Evolutionary conservation across 2,329 filamentous ascomycete species (phyloP), one percentile per base, ranked within the genome.

Genomic region (Emmonsia crescens): DNA sequence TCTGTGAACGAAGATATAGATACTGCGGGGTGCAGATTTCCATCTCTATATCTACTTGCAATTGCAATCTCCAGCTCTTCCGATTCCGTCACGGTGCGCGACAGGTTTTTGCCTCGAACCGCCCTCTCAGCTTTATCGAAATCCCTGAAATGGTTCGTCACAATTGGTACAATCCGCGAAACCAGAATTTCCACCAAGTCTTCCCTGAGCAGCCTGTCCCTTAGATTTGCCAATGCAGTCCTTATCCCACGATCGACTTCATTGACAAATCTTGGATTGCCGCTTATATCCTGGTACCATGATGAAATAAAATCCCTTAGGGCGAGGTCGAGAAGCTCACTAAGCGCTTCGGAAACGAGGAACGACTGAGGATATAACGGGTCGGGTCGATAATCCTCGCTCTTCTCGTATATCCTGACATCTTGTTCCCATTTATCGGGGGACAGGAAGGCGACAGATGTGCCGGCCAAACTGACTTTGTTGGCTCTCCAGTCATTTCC

Each of bases 41-140:
- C 93, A 72, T 95, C 88, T 60, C 83, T 87, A 75, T 94, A 99
- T 75, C 96, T 96, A 48, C 85, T 87, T n/a, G 94, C 94, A 74
- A 99, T 96, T 1, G 94, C 94, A 66, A 96, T 80, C 74, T 97
- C 92, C 68, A 99, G 79, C 80, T 99, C 94, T 71, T 96, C 93
- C 0, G 92, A 96, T 76, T 99, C 94, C 2, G 95, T 97, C 61
- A 99, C 86, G 66, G 88, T 91, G 59, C 90, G 85, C 68, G 91
- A 94, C 61, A 97, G 79, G 74, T 96, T 90, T 72, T 86, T 89
- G 14, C 95, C 95, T 60, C 93, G 84, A 12, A 99, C 89, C 9
- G 85, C 83, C 62, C 88, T 84, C 77, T 99, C 94, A 0, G 94
- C 94, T 66, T 94, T 86, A 73, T 92, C 90, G 68, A 96, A 96